Evolutionary conservation across 2,329 filamentous ascomycete genomes (phyloP).

Genomic region (Monosporascus sp.): DNA sequence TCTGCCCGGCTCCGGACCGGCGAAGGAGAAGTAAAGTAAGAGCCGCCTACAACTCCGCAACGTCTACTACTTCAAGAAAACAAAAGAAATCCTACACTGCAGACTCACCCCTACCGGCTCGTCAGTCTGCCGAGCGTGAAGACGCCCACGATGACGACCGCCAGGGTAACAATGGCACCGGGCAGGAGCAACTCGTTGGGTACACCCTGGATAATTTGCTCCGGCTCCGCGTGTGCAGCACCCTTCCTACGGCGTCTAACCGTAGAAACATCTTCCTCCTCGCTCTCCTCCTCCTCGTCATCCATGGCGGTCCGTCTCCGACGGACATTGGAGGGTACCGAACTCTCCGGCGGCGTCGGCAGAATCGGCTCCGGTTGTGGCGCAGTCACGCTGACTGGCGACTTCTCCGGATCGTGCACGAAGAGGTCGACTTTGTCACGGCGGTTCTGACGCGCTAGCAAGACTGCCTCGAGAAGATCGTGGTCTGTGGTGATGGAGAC

Average conservation of each 20-base stretch:
- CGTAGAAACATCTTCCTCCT: constrained; percentile 45
- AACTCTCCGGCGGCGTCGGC: constrained; percentile 43
- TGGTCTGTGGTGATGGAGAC: constrained; percentile 96
- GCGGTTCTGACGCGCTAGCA: constrained; percentile 68
- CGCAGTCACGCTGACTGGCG: constrained; percentile 64
- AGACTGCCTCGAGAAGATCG: constrained; percentile 85
- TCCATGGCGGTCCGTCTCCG: constrained; percentile 38
- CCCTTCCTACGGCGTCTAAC: constrained; percentile 44
- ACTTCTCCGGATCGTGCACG: constrained; percentile 86
- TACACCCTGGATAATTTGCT: constrained; percentile 83
- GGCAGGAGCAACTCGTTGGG: constrained; percentile 91
- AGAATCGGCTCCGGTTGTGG: constrained; percentile 36
- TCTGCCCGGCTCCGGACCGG: not conserved
- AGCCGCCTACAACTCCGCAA: not conserved
- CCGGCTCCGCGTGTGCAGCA: constrained; percentile 44
- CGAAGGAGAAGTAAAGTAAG: not conserved
- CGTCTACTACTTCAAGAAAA: not conserved
- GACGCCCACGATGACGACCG: constrained; percentile 87
- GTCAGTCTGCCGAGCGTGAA: constrained; percentile 76
- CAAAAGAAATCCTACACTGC: not conserved
- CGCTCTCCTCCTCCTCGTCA: constrained; percentile 51
- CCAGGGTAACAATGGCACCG: constrained; percentile 90
- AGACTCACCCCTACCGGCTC: constrained; percentile 37
- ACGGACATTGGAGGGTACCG: constrained; percentile 37
- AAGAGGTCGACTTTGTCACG: constrained; percentile 96